phyloP scores from a whole-genome alignment of 2,329 filamentous ascomycete genomes.

The Botrytis sinoallii region DNA sequence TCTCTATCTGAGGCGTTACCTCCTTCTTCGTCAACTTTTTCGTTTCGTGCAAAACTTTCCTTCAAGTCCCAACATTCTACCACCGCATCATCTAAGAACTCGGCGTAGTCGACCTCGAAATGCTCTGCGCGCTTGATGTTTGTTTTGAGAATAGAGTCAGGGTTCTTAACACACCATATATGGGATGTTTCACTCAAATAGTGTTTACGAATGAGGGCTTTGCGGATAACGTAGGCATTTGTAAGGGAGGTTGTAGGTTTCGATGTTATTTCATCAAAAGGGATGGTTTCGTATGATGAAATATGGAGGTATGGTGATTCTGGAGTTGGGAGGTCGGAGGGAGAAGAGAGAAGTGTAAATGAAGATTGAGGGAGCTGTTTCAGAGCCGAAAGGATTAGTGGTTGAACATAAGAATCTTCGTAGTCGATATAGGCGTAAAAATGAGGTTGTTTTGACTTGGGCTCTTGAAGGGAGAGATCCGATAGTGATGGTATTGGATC shows the following conservation, averaged over 20 bases:
- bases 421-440: conserved; percentile 78
- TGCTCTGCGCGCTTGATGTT: conserved; percentile 77
- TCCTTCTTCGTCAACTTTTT: conserved; percentile 54
- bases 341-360: conserved; percentile 54
- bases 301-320: conserved; percentile 61
- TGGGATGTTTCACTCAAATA: conserved; percentile 81
- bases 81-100: conserved; percentile 91
- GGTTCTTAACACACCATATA: conserved; percentile 83
- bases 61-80: conserved; percentile 85
- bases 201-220: conserved; percentile 94
- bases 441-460: conserved; percentile 36
- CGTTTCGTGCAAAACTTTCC: conserved; percentile 72
- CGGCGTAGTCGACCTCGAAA: conserved; percentile 94
- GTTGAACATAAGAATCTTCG: conserved; percentile 85
- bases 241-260: conserved; percentile 62
- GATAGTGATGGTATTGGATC: conserved; percentile 22
- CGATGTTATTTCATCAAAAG: conserved; percentile 71
- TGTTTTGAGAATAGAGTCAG: conserved; percentile 61
- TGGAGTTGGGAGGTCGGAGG: conserved; percentile 36
- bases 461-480: conserved; percentile 27
- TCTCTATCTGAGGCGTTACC: conserved; percentile 49
- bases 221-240: conserved; percentile 93
- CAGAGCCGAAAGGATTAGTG: conserved; percentile 74
- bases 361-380: conserved; percentile 53
- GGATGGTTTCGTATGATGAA: conserved; percentile 79